A percentile compares a stretch with the other conserved stretches of the same genome.
Evolutionary conservation across 2,329 filamentous ascomycete species (phyloP).

Genomic region (Cordyceps fumosorosea): DNA sequence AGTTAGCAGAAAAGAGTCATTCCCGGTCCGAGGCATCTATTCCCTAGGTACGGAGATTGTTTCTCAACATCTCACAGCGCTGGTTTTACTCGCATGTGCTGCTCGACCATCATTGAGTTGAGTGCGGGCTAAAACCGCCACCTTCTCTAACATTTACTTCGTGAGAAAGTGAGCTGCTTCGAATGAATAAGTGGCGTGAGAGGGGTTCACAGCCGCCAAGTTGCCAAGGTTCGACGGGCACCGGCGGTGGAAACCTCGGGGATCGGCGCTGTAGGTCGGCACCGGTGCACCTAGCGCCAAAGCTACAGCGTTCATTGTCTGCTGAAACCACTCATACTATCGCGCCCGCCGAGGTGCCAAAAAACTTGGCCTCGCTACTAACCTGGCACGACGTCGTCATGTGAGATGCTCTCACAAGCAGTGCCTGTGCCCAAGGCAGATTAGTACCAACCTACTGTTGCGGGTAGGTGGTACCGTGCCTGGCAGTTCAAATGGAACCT

Average conservation of each 20-base stretch:
- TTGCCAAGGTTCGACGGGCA: background rate
- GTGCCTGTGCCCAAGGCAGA: no score
- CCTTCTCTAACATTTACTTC: background rate
- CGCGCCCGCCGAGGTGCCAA: no score
- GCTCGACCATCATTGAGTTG: no score
- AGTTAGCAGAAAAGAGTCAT: background rate
- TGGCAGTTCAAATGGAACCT: background rate
- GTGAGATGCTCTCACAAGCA: no score
- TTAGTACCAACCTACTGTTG: no score
- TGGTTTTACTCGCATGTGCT: no score
- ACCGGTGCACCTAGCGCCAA: background rate
- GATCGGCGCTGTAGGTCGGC: background rate
- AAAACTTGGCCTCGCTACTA: no score
- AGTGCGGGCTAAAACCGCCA: no score
- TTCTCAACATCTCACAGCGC: no score
- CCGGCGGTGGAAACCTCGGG: background rate
- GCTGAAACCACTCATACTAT: background rate
- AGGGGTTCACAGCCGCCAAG: background rate
- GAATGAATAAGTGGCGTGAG: background rate
- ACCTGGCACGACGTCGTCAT: no score
- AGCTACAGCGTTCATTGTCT: background rate
- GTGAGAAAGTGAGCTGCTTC: background rate
- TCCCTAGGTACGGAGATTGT: no score
- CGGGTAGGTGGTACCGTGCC: no score
- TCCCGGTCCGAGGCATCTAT: background rate